Percentiles rank a stretch among this genome's conserved stretches.
Evolutionary conservation across 2,329 filamentous ascomycete genomes (phyloP).

Genomic region (Diaporthe ilicicola): DNA sequence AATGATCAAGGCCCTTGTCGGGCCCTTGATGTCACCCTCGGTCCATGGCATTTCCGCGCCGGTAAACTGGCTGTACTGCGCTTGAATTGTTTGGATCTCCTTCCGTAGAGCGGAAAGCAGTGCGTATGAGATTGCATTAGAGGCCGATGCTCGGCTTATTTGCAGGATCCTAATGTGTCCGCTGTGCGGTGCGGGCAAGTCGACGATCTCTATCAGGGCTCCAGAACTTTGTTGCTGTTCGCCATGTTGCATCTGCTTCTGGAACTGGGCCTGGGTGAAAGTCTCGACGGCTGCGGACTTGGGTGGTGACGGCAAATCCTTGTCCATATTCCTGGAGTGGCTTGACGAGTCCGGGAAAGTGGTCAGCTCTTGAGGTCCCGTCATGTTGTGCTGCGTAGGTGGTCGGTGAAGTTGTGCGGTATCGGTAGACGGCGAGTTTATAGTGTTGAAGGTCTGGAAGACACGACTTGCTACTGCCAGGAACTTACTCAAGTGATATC

Average conservation of each 20-base stretch:
- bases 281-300: constrained; percentile 28
- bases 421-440: background rate
- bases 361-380: constrained; percentile 4
- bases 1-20: constrained; percentile 83
- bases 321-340: constrained; percentile 22
- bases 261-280: constrained; percentile 24
- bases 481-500: background rate
- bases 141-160: constrained; percentile 82
- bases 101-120: constrained; percentile 77
- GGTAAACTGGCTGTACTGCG: constrained; percentile 62
- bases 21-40: constrained; percentile 56
- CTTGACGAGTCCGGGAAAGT: constrained; percentile 6
- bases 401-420: background rate
- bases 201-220: constrained; percentile 72
- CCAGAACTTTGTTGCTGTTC: constrained; percentile 17
- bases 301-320: constrained; percentile 31
- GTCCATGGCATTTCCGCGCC: constrained; percentile 60
- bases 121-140: constrained; percentile 88
- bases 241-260: constrained; percentile 18
- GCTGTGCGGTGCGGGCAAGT: constrained; percentile 78
- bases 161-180: constrained; percentile 90
- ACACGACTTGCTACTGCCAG: background rate
- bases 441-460: background rate
- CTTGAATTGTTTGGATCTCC: constrained; percentile 77
- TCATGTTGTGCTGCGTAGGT: background rate